Evolutionary conservation across 495 filamentous ascomycete genomes (phyloP).

Genomic region (Achaetomiella virescens): DNA sequence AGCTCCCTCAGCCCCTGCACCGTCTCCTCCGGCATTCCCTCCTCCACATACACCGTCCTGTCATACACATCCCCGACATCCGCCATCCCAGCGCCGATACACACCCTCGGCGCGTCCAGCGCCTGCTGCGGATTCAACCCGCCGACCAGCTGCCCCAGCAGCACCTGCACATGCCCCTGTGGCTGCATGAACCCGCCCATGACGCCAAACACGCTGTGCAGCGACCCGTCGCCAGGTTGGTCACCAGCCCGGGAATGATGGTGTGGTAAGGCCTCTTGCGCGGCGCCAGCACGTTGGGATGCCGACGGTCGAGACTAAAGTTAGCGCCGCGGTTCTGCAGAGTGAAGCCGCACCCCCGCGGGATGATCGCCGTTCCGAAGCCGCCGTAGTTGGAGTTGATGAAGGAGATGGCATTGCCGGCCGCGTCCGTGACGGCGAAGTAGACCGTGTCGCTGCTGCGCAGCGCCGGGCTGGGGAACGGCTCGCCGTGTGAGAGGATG

Average conservation of each 20-base stretch:
- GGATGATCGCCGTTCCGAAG: conserved; percentile 86
- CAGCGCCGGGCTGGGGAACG: conserved; percentile 48
- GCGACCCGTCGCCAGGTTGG: conserved; percentile 60
- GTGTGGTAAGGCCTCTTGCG: conserved; percentile 94
- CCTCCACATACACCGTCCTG: conserved; percentile 65
- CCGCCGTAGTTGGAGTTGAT: conserved; percentile 93
- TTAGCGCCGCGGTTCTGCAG: conserved; percentile 90
- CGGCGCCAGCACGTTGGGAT: conserved; percentile 75
- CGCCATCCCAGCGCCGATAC: conserved; percentile 66
- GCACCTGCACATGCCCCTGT: conserved; percentile 91
- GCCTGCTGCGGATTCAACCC: conserved; percentile 81
- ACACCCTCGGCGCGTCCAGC: conserved; percentile 82
- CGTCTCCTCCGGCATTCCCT: conserved; percentile 66
- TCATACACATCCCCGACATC: conserved; percentile 36
- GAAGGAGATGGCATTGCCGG: conserved; percentile 89
- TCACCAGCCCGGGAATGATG: conserved; percentile 90
- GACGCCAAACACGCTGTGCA: conserved; percentile 85
- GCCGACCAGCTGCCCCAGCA: conserved; percentile 85
- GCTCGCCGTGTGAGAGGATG: conserved; percentile 48
- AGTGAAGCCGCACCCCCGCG: conserved; percentile 77
- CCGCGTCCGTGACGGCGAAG: conserved; percentile 71
- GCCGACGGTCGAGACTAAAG: conserved; percentile 59
- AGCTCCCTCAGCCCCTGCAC: conserved; percentile 57
- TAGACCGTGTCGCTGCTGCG: conserved; percentile 87
- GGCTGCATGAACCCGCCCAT: conserved; percentile 99